phyloP scores from a whole-genome alignment of 176 grass and related monocot species.

The Puccinellia tenuiflora region DNA sequence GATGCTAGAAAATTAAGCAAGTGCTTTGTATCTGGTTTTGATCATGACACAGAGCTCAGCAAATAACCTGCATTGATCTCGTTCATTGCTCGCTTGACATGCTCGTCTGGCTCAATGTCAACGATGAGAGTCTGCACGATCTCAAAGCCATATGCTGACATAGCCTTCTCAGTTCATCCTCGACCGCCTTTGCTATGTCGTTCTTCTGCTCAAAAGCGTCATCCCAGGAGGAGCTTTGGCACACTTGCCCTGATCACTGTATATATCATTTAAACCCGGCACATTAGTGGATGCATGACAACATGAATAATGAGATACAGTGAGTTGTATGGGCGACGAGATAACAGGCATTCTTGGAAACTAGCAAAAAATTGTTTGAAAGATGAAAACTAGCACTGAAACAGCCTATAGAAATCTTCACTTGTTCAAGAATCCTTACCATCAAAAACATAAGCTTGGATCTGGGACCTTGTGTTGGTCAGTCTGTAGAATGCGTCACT shows the following conservation, averaged over 20 bases:
- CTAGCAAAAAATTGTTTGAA: background rate
- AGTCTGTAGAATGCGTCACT: constrained; percentile 83
- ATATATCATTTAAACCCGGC: background rate
- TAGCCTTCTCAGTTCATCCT: constrained; percentile 89
- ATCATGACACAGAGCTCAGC: background rate
- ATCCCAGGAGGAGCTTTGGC: constrained; percentile 64
- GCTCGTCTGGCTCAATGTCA: constrained; percentile 81
- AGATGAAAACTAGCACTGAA: background rate
- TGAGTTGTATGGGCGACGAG: background rate
- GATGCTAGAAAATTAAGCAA: background rate
- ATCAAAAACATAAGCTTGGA: constrained; percentile 86
- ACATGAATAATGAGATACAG: background rate
- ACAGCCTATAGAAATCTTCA: background rate
- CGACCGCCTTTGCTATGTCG: constrained; percentile 71
- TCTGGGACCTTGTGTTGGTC: constrained; percentile 80
- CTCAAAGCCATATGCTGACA: constrained; percentile 56
- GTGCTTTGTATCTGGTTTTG: background rate
- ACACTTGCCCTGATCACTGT: constrained; percentile 82
- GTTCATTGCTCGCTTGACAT: constrained; percentile 77
- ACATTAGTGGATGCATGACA: background rate
- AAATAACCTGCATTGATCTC: constrained; percentile 77
- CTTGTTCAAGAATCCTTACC: constrained; percentile 32
- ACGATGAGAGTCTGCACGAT: constrained; percentile 57
- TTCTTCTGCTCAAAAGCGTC: constrained; percentile 81
- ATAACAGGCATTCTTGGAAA: background rate